These are phyloP conservation scores for Bolboschoenoplectus hybrid DNA, from an alignment of 202 grass and related monocot species.

Conservation along the genomic window DNA sequence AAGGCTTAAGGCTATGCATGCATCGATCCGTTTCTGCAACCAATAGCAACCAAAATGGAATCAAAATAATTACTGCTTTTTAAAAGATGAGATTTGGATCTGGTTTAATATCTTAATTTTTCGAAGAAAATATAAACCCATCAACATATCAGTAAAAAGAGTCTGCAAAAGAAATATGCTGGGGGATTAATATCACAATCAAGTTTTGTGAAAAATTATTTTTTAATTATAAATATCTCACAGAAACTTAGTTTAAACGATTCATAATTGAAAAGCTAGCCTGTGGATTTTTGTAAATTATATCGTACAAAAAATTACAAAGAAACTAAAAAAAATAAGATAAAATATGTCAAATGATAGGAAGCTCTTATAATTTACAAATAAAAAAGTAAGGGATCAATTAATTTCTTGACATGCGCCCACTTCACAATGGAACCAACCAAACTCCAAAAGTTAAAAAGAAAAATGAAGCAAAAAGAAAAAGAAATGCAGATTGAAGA, in stretches of 20 bases:
- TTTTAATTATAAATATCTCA: too few relatives aligned
- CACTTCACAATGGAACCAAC: not conserved
- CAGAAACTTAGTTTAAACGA: too few relatives aligned
- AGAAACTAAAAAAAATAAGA: not conserved
- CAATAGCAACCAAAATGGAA: not conserved
- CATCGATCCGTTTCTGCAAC: not conserved
- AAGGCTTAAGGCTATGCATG: not conserved
- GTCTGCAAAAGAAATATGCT: not conserved
- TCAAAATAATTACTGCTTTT: too few relatives aligned
- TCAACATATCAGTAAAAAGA: not conserved
- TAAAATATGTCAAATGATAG: not conserved
- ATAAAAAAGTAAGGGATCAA: not conserved
- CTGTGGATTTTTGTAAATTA: not conserved
- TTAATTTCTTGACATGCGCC: not conserved
- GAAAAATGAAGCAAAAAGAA: not conserved
- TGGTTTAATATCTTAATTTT: not conserved
- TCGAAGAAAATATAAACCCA: not conserved
- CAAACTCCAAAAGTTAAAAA: slow-evolving; percentile 10
- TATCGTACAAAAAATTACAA: not conserved
- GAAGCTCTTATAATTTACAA: not conserved
- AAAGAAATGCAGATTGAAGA: not conserved
- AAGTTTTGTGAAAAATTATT: too few relatives aligned
- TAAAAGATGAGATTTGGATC: not conserved
- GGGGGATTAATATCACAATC: too few relatives aligned
- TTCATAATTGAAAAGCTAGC: too few relatives aligned